A percentile compares a stretch with the other conserved stretches of the same genome.
Conservation (phyloP, 2,329 filamentous ascomycete species). For the Colletotrichum musicola region DNA sequence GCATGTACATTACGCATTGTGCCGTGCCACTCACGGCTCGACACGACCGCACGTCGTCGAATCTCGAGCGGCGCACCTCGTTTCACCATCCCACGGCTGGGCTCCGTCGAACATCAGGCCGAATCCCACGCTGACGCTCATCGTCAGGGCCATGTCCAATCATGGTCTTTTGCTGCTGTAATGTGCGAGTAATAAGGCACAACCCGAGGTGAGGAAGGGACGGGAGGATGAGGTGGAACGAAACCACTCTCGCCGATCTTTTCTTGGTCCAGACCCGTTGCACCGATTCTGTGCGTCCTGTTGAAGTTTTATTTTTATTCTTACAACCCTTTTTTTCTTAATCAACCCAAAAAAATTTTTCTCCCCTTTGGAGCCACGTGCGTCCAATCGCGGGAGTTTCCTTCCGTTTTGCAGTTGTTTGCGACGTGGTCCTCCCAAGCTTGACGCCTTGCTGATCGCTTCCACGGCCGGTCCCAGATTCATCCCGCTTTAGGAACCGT, state of each 20-base stretch:
- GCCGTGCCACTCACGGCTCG: constrained; percentile 24
- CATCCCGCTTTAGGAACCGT: constrained; percentile 2
- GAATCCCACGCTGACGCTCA: not conserved
- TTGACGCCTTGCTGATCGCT: not conserved
- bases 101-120: constrained; percentile 30
- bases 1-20: not conserved
- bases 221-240: too few relatives aligned
- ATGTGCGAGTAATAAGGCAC: not conserved
- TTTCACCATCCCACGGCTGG: constrained; percentile 22
- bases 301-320: too few relatives aligned
- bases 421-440: not conserved
- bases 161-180: constrained; percentile 1
- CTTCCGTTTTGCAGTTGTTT: not conserved
- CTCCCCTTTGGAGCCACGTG: not conserved
- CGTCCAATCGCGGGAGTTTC: constrained; percentile 19
- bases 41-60: constrained; percentile 33
- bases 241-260: not conserved
- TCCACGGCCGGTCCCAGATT: not conserved
- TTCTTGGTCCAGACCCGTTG: constrained; percentile 5
- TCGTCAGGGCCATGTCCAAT: not conserved
- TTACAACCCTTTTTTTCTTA: too few relatives aligned
- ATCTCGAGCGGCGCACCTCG: constrained; percentile 21
- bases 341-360: too few relatives aligned
- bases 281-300: not conserved
- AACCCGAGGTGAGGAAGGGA: too few relatives aligned